Evolutionary conservation across 2,329 filamentous ascomycete species (phyloP).

Genomic region (Cladosporium sp.): DNA sequence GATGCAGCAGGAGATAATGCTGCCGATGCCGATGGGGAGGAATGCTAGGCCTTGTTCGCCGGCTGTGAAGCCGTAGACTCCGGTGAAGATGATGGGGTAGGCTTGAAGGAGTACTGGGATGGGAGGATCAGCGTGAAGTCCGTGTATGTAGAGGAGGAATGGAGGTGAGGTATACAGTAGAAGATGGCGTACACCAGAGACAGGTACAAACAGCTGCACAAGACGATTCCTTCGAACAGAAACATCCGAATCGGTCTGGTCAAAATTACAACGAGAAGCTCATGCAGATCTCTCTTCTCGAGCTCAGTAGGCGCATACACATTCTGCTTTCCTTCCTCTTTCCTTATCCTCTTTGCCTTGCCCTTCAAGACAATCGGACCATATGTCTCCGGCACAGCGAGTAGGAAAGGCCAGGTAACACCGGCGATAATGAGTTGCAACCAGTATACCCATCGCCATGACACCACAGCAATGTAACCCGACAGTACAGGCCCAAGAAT

Average conservation of each 20-base stretch:
- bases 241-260: slow-evolving; percentile 71
- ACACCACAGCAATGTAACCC: slow-evolving; percentile 57
- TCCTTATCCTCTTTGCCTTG: slow-evolving; percentile 52
- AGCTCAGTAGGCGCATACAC: slow-evolving; percentile 60
- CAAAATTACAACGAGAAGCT: slow-evolving; percentile 64
- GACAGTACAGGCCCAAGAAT: slow-evolving; percentile 62
- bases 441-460: slow-evolving; percentile 69
- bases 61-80: slow-evolving; percentile 58
- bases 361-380: slow-evolving; percentile 40
- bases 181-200: slow-evolving; percentile 59
- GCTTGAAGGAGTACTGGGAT: slow-evolving; percentile 63
- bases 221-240: slow-evolving; percentile 66
- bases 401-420: slow-evolving; percentile 53
- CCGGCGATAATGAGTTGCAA: slow-evolving; percentile 65
- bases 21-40: slow-evolving; percentile 63
- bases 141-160: background rate
- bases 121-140: background rate
- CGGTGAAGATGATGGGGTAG: slow-evolving; percentile 61
- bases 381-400: slow-evolving; percentile 55
- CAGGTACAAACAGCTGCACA: slow-evolving; percentile 66
- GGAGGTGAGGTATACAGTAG: slow-evolving; percentile 43
- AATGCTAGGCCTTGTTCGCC: slow-evolving; percentile 64
- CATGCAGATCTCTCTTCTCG: slow-evolving; percentile 52
- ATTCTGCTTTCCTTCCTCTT: slow-evolving; percentile 47
- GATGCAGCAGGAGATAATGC: slow-evolving; percentile 53